A percentile compares a stretch with the other conserved stretches of the same genome.
Conservation (phyloP, 805 yeast species). For the Priceomyces fermenticarens region DNA sequence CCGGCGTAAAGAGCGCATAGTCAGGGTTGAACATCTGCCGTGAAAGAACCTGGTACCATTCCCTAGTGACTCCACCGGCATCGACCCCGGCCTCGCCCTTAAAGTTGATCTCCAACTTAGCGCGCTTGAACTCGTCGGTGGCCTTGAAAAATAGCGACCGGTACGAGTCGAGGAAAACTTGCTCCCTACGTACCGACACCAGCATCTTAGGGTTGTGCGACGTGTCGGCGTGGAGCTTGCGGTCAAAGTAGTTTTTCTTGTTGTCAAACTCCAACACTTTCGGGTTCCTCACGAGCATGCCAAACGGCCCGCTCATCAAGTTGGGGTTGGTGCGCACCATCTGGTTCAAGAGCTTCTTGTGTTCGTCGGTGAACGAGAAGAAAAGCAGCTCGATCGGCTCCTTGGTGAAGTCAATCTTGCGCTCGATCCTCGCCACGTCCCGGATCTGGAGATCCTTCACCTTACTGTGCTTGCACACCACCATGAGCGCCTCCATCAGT, state of each 20-base stretch:
- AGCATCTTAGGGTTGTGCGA: slow-evolving; percentile 49
- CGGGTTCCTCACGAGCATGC: slow-evolving; percentile 84
- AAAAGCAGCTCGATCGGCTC: slow-evolving; percentile 78
- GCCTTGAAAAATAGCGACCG: slow-evolving; percentile 76
- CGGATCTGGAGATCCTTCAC: slow-evolving; percentile 55
- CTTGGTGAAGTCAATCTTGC: slow-evolving; percentile 61
- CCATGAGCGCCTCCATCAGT: slow-evolving; percentile 88
- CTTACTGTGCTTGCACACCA: slow-evolving; percentile 85
- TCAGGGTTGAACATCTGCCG: slow-evolving; percentile 96
- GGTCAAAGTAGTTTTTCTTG: slow-evolving; percentile 79
- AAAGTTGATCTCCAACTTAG: slow-evolving; percentile 77
- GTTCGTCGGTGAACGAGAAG: slow-evolving; percentile 84
- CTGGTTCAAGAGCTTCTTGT: slow-evolving; percentile 80
- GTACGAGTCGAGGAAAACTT: slow-evolving; percentile 89
- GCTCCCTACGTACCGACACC: slow-evolving; percentile 77
- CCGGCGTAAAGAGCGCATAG: slow-evolving; percentile 88
- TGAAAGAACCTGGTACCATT: slow-evolving; percentile 93
- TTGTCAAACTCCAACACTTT: slow-evolving; percentile 91
- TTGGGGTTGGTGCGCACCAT: slow-evolving; percentile 91
- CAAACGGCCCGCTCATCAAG: slow-evolving; percentile 93
- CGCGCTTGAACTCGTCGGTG: slow-evolving; percentile 65
- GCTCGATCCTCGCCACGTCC: slow-evolving; percentile 59
- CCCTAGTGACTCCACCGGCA: slow-evolving; percentile 97
- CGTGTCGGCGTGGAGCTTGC: slow-evolving; percentile 57
- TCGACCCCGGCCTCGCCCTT: slow-evolving; percentile 95